Conservation (phyloP, 2,329 filamentous ascomycete species). For the Aureobasidium melanogenum region DNA sequence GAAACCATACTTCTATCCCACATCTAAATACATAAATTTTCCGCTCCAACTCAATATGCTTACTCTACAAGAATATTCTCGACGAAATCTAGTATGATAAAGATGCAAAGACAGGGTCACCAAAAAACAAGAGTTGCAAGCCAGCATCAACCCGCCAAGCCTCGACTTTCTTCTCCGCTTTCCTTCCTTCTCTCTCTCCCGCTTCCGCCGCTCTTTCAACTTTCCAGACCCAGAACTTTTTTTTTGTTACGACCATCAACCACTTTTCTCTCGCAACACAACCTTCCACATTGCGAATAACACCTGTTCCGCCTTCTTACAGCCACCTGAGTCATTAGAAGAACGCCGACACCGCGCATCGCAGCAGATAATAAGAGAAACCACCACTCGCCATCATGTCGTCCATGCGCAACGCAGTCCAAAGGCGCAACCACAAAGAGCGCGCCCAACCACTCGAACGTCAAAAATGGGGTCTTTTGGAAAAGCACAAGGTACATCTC, state of each 20-base stretch:
- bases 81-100: too few relatives aligned
- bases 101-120: not conserved
- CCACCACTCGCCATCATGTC: conserved; percentile 35
- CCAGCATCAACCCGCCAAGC: not conserved
- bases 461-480: conserved; percentile 78
- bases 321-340: not conserved
- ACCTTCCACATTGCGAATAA: too few relatives aligned
- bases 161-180: not conserved
- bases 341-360: not conserved
- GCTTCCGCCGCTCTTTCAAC: not conserved
- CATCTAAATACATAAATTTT: too few relatives aligned
- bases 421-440: conserved; percentile 81
- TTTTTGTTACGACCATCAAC: not conserved
- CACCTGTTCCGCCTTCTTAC: not conserved
- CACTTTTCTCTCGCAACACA: not conserved
- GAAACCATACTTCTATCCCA: not conserved
- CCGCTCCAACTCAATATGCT: not conserved
- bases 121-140: not conserved
- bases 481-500: conserved; percentile 73
- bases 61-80: not conserved
- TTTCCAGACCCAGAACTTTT: not conserved
- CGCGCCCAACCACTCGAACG: conserved; percentile 79
- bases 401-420: conserved; percentile 54
- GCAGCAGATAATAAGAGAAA: not conserved
- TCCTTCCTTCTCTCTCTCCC: not conserved